Percentiles rank a stretch among this genome's conserved stretches.
Evolutionary conservation across 2,329 filamentous ascomycete species (phyloP).

Genomic region (Fusarium succisae): DNA sequence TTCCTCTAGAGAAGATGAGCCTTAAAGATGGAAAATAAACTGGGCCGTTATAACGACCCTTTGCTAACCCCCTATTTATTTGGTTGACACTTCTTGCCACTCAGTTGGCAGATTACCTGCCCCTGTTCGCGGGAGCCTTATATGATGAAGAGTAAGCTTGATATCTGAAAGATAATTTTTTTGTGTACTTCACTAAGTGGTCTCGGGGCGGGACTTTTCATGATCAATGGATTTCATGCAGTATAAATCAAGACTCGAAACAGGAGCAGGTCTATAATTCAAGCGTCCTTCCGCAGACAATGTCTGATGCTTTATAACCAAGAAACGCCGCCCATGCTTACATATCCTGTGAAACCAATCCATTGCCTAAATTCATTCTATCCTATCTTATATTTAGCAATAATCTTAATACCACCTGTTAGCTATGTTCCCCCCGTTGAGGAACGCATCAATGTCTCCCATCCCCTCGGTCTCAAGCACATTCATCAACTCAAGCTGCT

Average conservation of each 20-base stretch:
- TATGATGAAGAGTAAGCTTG: neutral
- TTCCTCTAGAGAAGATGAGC: conserved; percentile 14
- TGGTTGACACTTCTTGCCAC: neutral
- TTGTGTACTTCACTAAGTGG: neutral
- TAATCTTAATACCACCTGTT: conserved; percentile 47
- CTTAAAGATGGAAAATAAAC: conserved; percentile 3
- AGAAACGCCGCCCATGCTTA: conserved; percentile 27
- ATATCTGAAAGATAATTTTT: neutral
- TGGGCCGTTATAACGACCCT: neutral
- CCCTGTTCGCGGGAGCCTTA: neutral
- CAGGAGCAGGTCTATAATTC: conserved; percentile 12
- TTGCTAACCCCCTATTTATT: neutral
- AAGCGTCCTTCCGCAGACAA: conserved; percentile 12
- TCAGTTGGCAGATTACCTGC: neutral
- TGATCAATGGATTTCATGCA: neutral
- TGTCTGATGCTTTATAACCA: conserved; percentile 29
- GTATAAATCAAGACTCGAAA: conserved; percentile 8
- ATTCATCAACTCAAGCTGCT: conserved; percentile 85
- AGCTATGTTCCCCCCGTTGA: conserved; percentile 53
- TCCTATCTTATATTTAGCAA: neutral
- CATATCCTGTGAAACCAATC: neutral
- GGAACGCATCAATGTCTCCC: conserved; percentile 68
- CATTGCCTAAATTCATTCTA: conserved; percentile 9
- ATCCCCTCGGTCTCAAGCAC: conserved; percentile 76
- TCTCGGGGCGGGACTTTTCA: neutral